A percentile compares a stretch with the other conserved stretches of the same genome.
Evolutionary conservation across 2,329 filamentous ascomycete genomes (phyloP).

Genomic region (Stromatinia cepivora): DNA sequence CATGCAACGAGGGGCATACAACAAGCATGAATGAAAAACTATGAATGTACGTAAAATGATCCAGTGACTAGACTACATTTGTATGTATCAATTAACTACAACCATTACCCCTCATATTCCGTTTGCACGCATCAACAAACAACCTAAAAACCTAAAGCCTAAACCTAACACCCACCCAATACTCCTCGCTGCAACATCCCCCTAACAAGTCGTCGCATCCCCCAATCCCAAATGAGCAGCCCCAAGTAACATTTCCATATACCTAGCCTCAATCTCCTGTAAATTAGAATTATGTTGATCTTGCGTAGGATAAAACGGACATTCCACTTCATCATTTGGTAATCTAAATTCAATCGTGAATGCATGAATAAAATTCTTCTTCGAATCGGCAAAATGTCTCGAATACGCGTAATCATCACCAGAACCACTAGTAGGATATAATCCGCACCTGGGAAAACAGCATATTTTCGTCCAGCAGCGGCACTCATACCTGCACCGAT

Average conservation of each 20-base stretch:
- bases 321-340: no score
- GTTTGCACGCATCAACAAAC: neutral
- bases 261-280: constrained; percentile 47
- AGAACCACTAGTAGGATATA: constrained; percentile 50
- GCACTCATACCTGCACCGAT: constrained; percentile 46
- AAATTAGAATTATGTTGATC: constrained; percentile 48
- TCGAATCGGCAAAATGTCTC: constrained; percentile 45
- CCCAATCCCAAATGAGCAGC: constrained; percentile 3
- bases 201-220: constrained; percentile 25
- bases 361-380: constrained; percentile 45
- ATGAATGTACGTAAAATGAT: no score
- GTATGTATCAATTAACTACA: neutral
- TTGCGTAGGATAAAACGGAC: constrained; percentile 50
- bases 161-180: neutral
- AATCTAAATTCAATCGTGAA: constrained; percentile 52
- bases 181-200: neutral
- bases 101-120: neutral
- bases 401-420: constrained; percentile 51
- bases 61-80: no score
- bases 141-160: neutral
- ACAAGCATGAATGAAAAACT: no score
- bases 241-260: constrained; percentile 49
- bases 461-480: constrained; percentile 44
- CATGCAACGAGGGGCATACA: no score
- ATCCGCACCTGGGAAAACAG: constrained; percentile 44